Conservation (phyloP, 1,139 yeast species). For the Geotrichum fermentans region DNA sequence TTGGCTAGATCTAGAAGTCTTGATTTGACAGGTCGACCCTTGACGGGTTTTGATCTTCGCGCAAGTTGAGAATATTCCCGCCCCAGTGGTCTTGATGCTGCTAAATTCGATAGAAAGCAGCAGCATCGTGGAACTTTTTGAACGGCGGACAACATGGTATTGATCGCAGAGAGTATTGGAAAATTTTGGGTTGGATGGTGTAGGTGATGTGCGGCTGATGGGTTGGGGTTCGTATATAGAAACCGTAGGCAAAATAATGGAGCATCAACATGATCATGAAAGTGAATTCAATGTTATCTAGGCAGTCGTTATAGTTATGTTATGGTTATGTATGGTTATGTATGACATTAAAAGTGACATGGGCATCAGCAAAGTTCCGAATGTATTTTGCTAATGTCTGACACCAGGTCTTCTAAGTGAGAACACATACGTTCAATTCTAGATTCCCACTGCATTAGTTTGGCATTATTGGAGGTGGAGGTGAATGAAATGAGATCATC, state of each 20-base stretch:
- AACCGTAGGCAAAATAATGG: too few species aligned
- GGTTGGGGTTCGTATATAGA: too few species aligned
- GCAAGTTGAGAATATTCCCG: slow-evolving; percentile 4
- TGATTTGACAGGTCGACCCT: slow-evolving; percentile 3
- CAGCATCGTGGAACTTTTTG: neutral
- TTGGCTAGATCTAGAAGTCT: slow-evolving; percentile 2
- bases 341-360: too few species aligned
- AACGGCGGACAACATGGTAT: too few species aligned
- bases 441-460: slow-evolving; percentile 33
- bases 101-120: neutral
- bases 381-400: slow-evolving; percentile 16
- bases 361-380: slow-evolving; percentile 5
- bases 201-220: too few species aligned
- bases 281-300: too few species aligned
- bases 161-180: neutral
- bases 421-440: slow-evolving; percentile 29
- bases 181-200: too few species aligned
- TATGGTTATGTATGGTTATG: too few species aligned
- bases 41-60: neutral
- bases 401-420: slow-evolving; percentile 29
- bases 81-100: too few species aligned
- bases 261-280: too few species aligned
- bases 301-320: too few species aligned
- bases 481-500: slow-evolving; percentile 33
- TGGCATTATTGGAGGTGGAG: slow-evolving; percentile 17